A percentile compares a stretch with the other conserved stretches of the same genome.
These are phyloP conservation scores for Combretum micranthum DNA, from an alignment of 345 rosid genomes.

Conservation along the genomic window DNA sequence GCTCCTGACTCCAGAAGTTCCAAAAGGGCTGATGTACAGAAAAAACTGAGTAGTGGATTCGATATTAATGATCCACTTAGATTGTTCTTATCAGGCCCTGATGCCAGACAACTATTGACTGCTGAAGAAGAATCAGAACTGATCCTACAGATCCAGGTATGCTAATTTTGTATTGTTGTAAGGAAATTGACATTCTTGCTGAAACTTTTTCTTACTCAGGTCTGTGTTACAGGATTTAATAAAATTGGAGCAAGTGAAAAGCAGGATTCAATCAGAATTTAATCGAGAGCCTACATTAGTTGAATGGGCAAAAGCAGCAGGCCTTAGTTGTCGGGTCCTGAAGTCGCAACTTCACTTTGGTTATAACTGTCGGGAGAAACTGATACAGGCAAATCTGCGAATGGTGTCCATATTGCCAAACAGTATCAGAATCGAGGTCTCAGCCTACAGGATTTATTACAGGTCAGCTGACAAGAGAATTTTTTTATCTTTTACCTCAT, in stretches of 20 bases:
- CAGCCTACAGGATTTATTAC: constrained; percentile 71
- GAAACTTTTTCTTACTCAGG: constrained; percentile 5
- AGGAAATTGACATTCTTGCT: not conserved
- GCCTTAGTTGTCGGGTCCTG: constrained; percentile 44
- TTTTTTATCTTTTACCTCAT: not conserved
- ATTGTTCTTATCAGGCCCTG: constrained; percentile 72
- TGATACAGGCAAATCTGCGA: constrained; percentile 68
- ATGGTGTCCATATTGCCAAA: constrained; percentile 87
- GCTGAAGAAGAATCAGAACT: constrained; percentile 65
- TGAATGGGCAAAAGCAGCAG: constrained; percentile 80
- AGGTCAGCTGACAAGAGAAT: constrained; percentile 29
- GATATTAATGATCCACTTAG: constrained; percentile 63
- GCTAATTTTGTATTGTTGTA: not conserved
- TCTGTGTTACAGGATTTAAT: constrained; percentile 47
- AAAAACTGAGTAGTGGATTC: constrained; percentile 32
- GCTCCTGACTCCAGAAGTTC: constrained; percentile 28
- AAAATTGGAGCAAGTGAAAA: constrained; percentile 55
- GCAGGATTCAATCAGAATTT: constrained; percentile 57
- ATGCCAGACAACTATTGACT: constrained; percentile 70
- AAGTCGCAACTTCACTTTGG: constrained; percentile 59
- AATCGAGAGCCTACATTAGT: constrained; percentile 66
- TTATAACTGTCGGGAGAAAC: constrained; percentile 53
- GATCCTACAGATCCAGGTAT: constrained; percentile 62
- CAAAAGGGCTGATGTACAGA: constrained; percentile 30
- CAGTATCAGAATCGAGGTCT: constrained; percentile 76